Percentiles rank a stretch among this genome's conserved stretches.
Conservation (phyloP, 208 protist species). For the Leishmania aethiopica region DNA sequence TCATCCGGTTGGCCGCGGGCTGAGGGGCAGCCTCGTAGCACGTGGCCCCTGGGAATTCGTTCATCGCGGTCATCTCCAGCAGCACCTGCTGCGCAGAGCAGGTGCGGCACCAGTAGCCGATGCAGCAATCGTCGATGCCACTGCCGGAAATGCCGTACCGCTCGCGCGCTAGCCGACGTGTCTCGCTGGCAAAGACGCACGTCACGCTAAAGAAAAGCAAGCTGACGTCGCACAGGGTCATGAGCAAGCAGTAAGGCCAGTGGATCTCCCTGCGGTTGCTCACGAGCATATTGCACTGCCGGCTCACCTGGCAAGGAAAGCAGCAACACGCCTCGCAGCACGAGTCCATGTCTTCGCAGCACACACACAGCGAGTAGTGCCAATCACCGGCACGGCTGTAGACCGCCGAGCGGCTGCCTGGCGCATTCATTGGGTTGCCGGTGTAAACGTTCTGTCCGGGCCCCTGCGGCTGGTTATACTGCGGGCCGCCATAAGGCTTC, state of each 20-base stretch:
- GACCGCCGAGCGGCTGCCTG: fast-evolving
- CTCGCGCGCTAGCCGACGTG: constrained; percentile 21
- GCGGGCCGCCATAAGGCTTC: background rate
- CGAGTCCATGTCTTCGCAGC: constrained; percentile 38
- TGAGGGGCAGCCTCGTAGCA: constrained; percentile 36
- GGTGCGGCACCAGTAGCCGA: constrained; percentile 33
- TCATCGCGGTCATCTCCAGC: constrained; percentile 62
- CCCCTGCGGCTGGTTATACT: background rate
- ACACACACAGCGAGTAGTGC: constrained; percentile 48
- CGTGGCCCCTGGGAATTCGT: constrained; percentile 61
- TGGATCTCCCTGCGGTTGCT: constrained; percentile 20
- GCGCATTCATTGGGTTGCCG: background rate
- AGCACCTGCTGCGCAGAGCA: constrained; percentile 61
- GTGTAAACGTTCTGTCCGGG: background rate
- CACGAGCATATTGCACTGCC: constrained; percentile 51
- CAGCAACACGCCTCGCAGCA: constrained; percentile 44
- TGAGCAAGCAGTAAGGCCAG: constrained; percentile 29
- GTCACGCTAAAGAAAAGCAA: constrained; percentile 9
- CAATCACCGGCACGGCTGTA: background rate
- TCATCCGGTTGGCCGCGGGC: constrained; percentile 36
- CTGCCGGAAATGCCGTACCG: constrained; percentile 37
- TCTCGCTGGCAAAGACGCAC: constrained; percentile 23
- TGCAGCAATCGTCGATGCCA: constrained; percentile 26
- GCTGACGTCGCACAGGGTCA: constrained; percentile 5
- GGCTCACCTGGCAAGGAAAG: constrained; percentile 42